Percentiles rank a stretch among this genome's conserved stretches.
Evolutionary conservation across 1,139 yeast genomes (phyloP).

Genomic region (Sugiyamaella neomexicana): DNA sequence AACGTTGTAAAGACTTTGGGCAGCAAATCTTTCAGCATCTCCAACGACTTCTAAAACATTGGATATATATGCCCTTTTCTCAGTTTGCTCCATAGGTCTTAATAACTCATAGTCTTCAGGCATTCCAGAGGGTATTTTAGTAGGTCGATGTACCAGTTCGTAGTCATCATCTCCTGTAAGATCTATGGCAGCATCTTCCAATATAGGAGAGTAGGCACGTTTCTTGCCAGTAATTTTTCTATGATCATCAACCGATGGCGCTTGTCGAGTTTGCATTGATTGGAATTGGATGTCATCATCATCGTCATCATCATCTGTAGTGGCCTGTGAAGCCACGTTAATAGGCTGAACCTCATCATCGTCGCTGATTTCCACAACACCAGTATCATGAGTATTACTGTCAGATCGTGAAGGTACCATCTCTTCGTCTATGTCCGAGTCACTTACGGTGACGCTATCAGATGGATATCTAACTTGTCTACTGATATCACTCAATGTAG

Average conservation of each 20-base stretch:
- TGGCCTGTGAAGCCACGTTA: conserved; percentile 2
- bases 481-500: conserved; percentile 1
- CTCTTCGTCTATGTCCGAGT: not conserved
- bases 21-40: not conserved
- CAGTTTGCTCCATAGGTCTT: not conserved
- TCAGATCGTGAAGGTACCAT: not conserved
- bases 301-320: conserved; percentile 6
- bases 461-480: not conserved
- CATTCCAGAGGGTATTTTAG: not conserved
- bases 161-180: conserved; percentile 18
- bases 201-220: conserved; percentile 1
- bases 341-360: conserved; percentile 39
- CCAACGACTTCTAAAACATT: not conserved
- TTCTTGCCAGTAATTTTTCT: conserved; percentile 2
- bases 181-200: conserved; percentile 11
- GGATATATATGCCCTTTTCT: not conserved
- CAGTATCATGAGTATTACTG: too few species aligned
- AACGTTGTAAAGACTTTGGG: not conserved
- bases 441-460: conserved; percentile 1
- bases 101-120: not conserved
- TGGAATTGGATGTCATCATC: conserved; percentile 19
- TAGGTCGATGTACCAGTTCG: not conserved
- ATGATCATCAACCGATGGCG: not conserved
- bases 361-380: conserved; percentile 4
- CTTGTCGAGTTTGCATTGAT: conserved; percentile 1